Base-by-base conservation (phyloP, 1,284 basidiomycete species). In the Rhodotorula sp. region DNA sequence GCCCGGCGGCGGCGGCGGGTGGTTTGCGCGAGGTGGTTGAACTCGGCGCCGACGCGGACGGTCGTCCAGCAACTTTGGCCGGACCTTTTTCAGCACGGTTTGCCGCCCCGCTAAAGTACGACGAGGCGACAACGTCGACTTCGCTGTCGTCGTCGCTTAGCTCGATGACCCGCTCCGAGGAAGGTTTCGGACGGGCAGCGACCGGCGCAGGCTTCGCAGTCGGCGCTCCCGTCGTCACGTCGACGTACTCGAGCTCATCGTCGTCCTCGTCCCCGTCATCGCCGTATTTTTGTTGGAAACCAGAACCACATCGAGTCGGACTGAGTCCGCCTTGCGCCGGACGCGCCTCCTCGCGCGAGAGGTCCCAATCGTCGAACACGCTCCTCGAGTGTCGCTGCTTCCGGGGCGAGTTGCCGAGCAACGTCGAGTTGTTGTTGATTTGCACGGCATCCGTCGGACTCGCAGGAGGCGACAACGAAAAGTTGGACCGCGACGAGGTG, bases 401-500 rank as follows among this genome's bases (percentile, higher is more conserved):
- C n/a, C 23, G 26, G 45, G 64, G 60, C 34, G 59, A 61, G 6
- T 19, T 43, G 7, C 31, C 63, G 43, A 65, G 64, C 3, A 65
- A 38, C 16, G 14, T 23, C 55, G 66, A 67, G 26, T 67, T 67
- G 61, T 62, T 67, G 60, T 67, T 67, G 61, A 67, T 38, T 6
- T 26, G 57, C 38, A 62, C 43, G 5, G 45, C 23, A 19, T 52
- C 12, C 5, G 7, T 18, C 10, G 28, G 19, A 7, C 5, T 15
- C 1, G 23, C 31, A 4, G 49, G 48, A 10, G 63, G 56, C 12
- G 63, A 58, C 1, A 26, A 16, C 2, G 56, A 59, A 16, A 16
- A 6, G 48, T 47, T 38, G 2, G 48, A 50, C 28, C 66, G 66
- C 21, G 64, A 60, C 18, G 64, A 65, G 48, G 56, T 38, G 4